A percentile compares a stretch with the other conserved stretches of the same genome.
Conservation (phyloP, 768 basidiomycete genomes). For the Pholiota microspora region DNA sequence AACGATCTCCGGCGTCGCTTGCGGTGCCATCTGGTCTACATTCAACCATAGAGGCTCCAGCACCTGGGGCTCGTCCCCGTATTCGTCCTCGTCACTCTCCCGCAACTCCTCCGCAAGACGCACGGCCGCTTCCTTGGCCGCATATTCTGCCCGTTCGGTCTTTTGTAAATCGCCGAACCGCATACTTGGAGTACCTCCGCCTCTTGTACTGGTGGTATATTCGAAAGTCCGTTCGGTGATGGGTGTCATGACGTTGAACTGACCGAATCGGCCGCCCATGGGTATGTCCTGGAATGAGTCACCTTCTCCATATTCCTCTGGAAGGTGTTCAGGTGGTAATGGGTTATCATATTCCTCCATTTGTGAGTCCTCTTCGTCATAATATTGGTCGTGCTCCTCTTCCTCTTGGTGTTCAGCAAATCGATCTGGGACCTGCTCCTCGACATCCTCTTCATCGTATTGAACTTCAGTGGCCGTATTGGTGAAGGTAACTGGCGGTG, state of each 20-base stretch:
- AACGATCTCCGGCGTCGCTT: slow-evolving; percentile 23
- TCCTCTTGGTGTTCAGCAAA: slow-evolving; percentile 31
- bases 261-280: slow-evolving; percentile 73
- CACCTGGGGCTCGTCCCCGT: slow-evolving; percentile 21
- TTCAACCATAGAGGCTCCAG: slow-evolving; percentile 30
- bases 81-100: slow-evolving; percentile 29
- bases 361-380: slow-evolving; percentile 28
- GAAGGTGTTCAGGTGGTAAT: slow-evolving; percentile 24
- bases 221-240: slow-evolving; percentile 95
- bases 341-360: slow-evolving; percentile 32
- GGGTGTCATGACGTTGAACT: slow-evolving; percentile 94
- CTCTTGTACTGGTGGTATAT: slow-evolving; percentile 62
- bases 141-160: slow-evolving; percentile 34
- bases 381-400: slow-evolving; percentile 26
- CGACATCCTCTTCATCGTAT: slow-evolving; percentile 27
- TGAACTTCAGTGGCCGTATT: slow-evolving; percentile 29
- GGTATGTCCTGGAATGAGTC: slow-evolving; percentile 48
- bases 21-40: slow-evolving; percentile 20
- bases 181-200: slow-evolving; percentile 41
- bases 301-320: slow-evolving; percentile 35
- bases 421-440: slow-evolving; percentile 28
- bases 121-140: slow-evolving; percentile 53
- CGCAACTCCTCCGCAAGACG: slow-evolving; percentile 50
- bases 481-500: slow-evolving; percentile 17
- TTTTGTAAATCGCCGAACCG: slow-evolving; percentile 19